A percentile compares a stretch with the other conserved stretches of the same genome.
Conservation (phyloP, 164 flowering plant species). For the Piper longum region DNA sequence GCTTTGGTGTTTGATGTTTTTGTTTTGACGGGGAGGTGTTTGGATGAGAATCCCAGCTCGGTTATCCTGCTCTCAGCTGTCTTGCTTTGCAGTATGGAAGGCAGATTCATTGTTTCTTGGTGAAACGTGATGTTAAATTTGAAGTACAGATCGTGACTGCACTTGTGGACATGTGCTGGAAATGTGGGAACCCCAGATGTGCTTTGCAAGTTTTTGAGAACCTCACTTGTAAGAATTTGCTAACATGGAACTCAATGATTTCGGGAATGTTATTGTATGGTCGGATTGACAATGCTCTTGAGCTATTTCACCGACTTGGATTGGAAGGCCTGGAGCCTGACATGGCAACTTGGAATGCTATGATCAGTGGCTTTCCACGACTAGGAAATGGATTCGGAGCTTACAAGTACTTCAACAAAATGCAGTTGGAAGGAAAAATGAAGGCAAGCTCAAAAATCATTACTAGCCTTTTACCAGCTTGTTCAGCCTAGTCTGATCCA, state of each 20-base stretch:
- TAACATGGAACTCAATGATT: constrained; percentile 70
- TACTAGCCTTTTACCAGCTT: constrained; percentile 51
- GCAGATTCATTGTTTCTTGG: constrained; percentile 39
- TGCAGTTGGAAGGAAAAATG: constrained; percentile 29
- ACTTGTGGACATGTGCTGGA: constrained; percentile 59
- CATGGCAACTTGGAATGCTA: constrained; percentile 59
- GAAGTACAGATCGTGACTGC: constrained; percentile 51
- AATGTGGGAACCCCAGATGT: constrained; percentile 39
- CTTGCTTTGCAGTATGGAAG: constrained; percentile 27
- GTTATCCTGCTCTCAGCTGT: constrained; percentile 44
- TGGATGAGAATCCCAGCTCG: constrained; percentile 25
- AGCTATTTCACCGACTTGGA: constrained; percentile 36
- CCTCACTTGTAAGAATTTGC: constrained; percentile 30
- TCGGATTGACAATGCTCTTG: constrained; percentile 34
- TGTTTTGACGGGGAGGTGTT: constrained; percentile 25
- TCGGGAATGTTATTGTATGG: constrained; percentile 48
- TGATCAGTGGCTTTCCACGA: constrained; percentile 52
- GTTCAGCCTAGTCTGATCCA: constrained; percentile 31
- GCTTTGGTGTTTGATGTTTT: constrained; percentile 28
- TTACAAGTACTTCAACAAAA: constrained; percentile 34
- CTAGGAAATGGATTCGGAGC: constrained; percentile 32
- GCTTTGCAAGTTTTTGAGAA: constrained; percentile 35
- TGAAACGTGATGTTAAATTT: constrained; percentile 18
- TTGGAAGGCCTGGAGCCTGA: constrained; percentile 46
- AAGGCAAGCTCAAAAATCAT: constrained; percentile 34